Evolutionary conservation across 371 early-diverging fungal genomes (phyloP), one percentile per base, ranked within the genome.

Genomic region (Mucor piriformis): DNA sequence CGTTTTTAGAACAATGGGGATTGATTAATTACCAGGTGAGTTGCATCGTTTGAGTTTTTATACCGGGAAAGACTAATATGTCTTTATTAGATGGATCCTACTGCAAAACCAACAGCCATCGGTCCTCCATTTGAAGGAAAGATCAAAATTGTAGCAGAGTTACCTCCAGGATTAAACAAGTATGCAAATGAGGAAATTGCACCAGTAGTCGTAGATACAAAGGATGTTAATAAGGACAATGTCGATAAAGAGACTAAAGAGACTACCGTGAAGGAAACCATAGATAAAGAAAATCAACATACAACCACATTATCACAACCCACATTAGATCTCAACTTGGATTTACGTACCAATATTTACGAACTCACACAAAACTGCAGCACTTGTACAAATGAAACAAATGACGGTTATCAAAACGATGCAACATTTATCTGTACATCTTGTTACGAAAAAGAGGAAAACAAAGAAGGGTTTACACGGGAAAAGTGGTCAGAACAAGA

Each of bases 1-100:
- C 96, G 4, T 98, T 99, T 67, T 76, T 98, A 29, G 99, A 99
- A 76, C 98, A 98, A 74, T 99, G 99, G 99, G 99, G 99, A 0
- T 77, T 99, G 44, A 96, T 99, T 57, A 99, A 99, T 79, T 99
- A 97, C 73, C 98, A 98, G 86, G 95, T 95, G 8, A n/a, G n/a
- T n/a, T n/a, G n/a, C n/a, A n/a, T n/a, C n/a, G n/a, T n/a, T n/a
- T n/a, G n/a, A n/a, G n/a, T n/a, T n/a, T n/a, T n/a, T n/a, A n/a
- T n/a, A n/a, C n/a, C n/a, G n/a, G n/a, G n/a, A n/a, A n/a, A n/a
- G n/a, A n/a, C n/a, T n/a, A n/a, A n/a, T n/a, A n/a, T n/a, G n/a
- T n/a, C n/a, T n/a, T n/a, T n/a, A n/a, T n/a, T n/a, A 93, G 92
- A 88, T 92, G 54, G 96, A 97, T 73, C 90, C 95, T 5, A 93